Conservation (phyloP, 768 basidiomycete genomes). For the Piloderma croceum region DNA sequence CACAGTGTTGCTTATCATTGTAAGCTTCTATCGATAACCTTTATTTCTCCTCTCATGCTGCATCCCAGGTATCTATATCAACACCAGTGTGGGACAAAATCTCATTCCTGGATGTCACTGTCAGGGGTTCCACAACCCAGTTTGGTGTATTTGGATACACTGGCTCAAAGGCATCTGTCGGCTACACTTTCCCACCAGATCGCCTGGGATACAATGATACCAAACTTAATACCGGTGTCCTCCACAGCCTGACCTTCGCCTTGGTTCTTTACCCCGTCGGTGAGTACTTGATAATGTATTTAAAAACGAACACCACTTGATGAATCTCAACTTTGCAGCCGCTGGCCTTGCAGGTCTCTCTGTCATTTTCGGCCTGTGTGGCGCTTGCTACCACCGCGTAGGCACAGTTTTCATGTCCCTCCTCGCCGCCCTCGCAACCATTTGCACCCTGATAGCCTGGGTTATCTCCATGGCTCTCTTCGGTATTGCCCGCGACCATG, state of each 20-base stretch:
- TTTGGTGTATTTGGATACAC: conserved; percentile 82
- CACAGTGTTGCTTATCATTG: conserved; percentile 63
- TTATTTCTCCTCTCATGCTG: conserved; percentile 2
- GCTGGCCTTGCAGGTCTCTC: conserved; percentile 63
- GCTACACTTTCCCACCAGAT: conserved; percentile 49
- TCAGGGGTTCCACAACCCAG: conserved; percentile 32
- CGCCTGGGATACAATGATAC: conserved; percentile 27
- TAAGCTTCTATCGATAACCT: conserved; percentile 31
- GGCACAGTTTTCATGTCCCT: conserved; percentile 80
- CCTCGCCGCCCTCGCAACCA: conserved; percentile 55
- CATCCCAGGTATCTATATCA: conserved; percentile 58
- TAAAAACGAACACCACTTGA: conserved; percentile 3
- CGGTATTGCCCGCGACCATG: conserved; percentile 57
- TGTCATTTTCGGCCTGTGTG: conserved; percentile 63
- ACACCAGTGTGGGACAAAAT: conserved; percentile 69
- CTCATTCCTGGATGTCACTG: conserved; percentile 56
- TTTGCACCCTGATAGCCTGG: conserved; percentile 64
- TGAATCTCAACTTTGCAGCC: conserved; percentile 29
- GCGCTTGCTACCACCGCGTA: conserved; percentile 54
- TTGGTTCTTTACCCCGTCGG: conserved; percentile 81
- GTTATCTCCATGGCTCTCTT: conserved; percentile 80
- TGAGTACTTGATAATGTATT: conserved; percentile 23
- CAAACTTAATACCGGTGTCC: conserved; percentile 43
- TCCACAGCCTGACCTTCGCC: conserved; percentile 66
- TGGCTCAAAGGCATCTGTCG: conserved; percentile 47